phyloP scores from a whole-genome alignment of 2,329 filamentous ascomycete species.

The Ophiobolus disseminans region DNA sequence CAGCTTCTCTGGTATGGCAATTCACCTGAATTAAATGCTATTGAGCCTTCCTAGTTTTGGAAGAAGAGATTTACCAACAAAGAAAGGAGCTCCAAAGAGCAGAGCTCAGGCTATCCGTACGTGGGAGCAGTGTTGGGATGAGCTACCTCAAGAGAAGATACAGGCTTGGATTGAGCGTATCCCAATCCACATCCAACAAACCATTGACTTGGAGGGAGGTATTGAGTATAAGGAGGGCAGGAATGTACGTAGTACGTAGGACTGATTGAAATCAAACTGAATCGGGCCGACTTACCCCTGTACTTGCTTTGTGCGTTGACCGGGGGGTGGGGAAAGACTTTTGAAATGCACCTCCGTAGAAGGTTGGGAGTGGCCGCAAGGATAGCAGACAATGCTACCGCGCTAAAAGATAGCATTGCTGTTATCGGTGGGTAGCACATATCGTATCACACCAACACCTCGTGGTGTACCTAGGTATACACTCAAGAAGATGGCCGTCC shows the following conservation, averaged over 20 bases:
- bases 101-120: constrained; percentile 13
- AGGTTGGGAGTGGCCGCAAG: too few species aligned
- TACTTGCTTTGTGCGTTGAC: background rate
- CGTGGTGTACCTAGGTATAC: too few species aligned
- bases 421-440: too few species aligned
- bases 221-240: constrained; percentile 28
- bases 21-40: too few species aligned
- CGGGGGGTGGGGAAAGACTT: background rate
- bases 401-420: too few species aligned
- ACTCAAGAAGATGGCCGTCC: too few species aligned
- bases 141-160: constrained; percentile 24
- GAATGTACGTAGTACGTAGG: constrained; percentile 1
- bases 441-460: too few species aligned
- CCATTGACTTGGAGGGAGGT: constrained; percentile 26
- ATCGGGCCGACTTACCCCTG: background rate
- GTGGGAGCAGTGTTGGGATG: too few species aligned
- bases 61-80: constrained; percentile 10
- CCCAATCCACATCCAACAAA: constrained; percentile 24
- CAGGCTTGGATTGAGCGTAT: constrained; percentile 27
- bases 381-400: too few species aligned
- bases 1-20: too few species aligned
- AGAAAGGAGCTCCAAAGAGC: constrained; percentile 10
- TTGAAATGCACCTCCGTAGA: too few species aligned
- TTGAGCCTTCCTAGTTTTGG: too few species aligned
- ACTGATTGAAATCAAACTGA: background rate